Base-by-base conservation (phyloP, 768 basidiomycete genomes). In the Amanita pseudoporphyria region DNA sequence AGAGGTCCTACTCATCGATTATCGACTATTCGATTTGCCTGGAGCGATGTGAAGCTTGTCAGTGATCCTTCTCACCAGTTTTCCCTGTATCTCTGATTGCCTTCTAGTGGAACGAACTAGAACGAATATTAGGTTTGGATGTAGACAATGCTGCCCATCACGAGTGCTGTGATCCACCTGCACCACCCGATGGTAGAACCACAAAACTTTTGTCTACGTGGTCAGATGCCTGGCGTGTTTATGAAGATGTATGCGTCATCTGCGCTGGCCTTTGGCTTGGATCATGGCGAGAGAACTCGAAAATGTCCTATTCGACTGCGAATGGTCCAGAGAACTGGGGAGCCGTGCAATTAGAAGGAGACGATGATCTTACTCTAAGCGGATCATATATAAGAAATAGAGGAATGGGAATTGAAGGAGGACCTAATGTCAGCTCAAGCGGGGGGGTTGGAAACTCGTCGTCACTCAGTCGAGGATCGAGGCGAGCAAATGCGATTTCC, bases 201-300 rank as follows among this genome's bases (percentile, higher is more conserved):
- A 13, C 42, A 9, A 74, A 69, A 48, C 52, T 69, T 7, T 59
- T 74, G 16, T 70, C 77, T 3, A 56, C 71, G 2, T 87, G 84
- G 84, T 73, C 79, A 12, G 88, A 89, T 53, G 76, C 77, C 6
- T 89, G 87, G 86, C 76, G 78, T 21, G 70, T 90, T 10, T 92
- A 91, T 57, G 88, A 92, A 64, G 89, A 91, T 52, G 82, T 84
- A 18, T 91, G 89, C 53, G 69, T 89, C 35, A 70, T 88, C 39
- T 90, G 88, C 57, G 88, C 87, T 0, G 79, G 84, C 2, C 71
- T 88, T n/a, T 90, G 86, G 87, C 75, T 82, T 57, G 84, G 86
- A 12, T 71, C 74, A 3, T 85, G 75, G 79, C 71, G 81, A 24
- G 67, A 69, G 30, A 72, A 75, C 49, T 72, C 77, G 0, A 54